These are phyloP conservation scores for Arachnomyces sp. DNA, from an alignment of 2,329 filamentous ascomycete species.

Conservation along the genomic window DNA sequence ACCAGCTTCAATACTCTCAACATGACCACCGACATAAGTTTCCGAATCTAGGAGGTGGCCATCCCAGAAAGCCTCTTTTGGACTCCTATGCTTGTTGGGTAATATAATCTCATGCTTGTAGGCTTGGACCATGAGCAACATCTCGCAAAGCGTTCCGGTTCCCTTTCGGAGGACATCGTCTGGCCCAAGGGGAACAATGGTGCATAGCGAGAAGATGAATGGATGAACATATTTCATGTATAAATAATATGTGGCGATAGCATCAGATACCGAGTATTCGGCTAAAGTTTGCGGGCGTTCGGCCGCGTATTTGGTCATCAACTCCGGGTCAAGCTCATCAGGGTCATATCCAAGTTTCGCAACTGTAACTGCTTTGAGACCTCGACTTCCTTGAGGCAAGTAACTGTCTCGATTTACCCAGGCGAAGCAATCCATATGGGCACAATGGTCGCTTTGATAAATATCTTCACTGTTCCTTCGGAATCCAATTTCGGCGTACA, in stretches of 20 bases:
- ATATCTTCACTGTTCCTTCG: conserved; percentile 91
- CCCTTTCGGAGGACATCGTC: conserved; percentile 92
- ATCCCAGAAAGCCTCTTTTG: conserved; percentile 91
- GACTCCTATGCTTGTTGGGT: conserved; percentile 90
- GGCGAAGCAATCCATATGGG: conserved; percentile 97
- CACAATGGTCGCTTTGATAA: conserved; percentile 91
- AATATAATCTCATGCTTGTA: conserved; percentile 86
- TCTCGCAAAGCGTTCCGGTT: conserved; percentile 97
- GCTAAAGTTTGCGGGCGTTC: conserved; percentile 90
- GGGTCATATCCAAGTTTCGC: conserved; percentile 98
- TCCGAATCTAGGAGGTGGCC: conserved; percentile 93
- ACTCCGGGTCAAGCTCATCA: conserved; percentile 90
- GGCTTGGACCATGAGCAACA: conserved; percentile 98
- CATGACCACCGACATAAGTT: conserved; percentile 96
- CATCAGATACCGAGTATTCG: conserved; percentile 98
- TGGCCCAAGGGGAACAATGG: conserved; percentile 84
- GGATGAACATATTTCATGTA: conserved; percentile 99
- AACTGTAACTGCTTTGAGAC: conserved; percentile 93
- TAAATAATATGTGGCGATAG: conserved; percentile 94
- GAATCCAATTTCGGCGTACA: conserved; percentile 98
- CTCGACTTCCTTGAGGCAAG: conserved; percentile 90
- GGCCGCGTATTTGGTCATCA: conserved; percentile 85
- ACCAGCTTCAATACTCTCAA: conserved; percentile 97
- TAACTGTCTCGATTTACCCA: conserved; percentile 99
- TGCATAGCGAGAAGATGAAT: conserved; percentile 97